Percentiles rank a stretch among this genome's conserved stretches.
Evolutionary conservation across 2,329 filamentous ascomycete species (phyloP).

Genomic region (Colletotrichum graminicola): DNA sequence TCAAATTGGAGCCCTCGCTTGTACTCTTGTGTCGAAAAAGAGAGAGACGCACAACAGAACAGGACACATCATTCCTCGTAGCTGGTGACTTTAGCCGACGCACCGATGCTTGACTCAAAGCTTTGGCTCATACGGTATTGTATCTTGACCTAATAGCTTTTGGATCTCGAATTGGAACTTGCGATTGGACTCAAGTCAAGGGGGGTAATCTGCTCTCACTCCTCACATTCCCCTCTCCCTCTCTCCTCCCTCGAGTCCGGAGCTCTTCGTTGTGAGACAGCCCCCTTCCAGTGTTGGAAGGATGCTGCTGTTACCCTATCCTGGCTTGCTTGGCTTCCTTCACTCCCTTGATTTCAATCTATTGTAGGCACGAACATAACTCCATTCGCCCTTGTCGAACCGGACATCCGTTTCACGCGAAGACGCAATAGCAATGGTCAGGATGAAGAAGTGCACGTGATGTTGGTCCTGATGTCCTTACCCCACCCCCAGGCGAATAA

Average conservation of each 20-base stretch:
- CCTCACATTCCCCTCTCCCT: conserved; percentile 10
- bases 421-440: neutral
- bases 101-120: conserved; percentile 10
- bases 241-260: conserved; percentile 4
- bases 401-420: neutral
- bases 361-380: neutral
- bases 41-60: neutral
- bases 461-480: neutral
- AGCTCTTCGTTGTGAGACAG: conserved; percentile 3
- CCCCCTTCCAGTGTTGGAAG: neutral
- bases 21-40: neutral
- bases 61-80: neutral
- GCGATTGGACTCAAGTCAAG: conserved; percentile 20
- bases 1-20: neutral
- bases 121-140: neutral
- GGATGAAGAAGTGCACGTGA: neutral
- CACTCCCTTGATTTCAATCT: conserved; percentile 14
- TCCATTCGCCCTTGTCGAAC: conserved; percentile 14
- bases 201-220: conserved; percentile 24
- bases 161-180: conserved; percentile 10
- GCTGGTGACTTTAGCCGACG: neutral
- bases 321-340: neutral
- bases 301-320: neutral
- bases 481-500: neutral
- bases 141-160: neutral